Evolutionary conservation across 75 land plant genomes (phyloP), one percentile per base, ranked within the genome.

Genomic region (Sequoia sempervirens): DNA sequence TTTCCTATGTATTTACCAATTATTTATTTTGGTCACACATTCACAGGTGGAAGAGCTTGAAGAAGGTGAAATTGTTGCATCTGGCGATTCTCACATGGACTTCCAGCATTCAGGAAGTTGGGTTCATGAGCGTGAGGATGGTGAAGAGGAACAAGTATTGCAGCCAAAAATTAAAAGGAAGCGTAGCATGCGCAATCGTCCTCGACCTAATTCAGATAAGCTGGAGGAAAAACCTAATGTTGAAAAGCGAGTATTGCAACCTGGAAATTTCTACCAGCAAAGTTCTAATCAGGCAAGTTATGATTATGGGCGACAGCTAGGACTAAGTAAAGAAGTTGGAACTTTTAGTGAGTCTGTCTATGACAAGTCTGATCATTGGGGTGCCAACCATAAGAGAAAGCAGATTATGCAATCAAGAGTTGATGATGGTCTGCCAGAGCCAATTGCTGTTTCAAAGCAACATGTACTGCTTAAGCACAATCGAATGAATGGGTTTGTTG

Each of bases 11-110:
- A 69, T 17, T 15, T 13, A 17, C 14, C 79, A 34, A 61, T 45
- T 23, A 28, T 23, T 41, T 53, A 30, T 50, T 32, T 23, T 53
- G 13, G 37, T 20, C 38, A 81, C 32, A 13, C 69, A 2, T 50
- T 34, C 32, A 40, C 91, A 98, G 97, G 85, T 82, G 54, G 97
- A 96, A 81, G 99, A 96, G 13, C 86, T 98, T 14, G 99, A 98
- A 80, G 99, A 98, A 90, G 99, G 99, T 15, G 99, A 98, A 81
- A 98, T 98, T 87, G 99, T 92, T 26, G 91, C 89, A 40, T 98
- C 99, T 18, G 94, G 93, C 72, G 99, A 96, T 86, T 96, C 98
- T 47, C 92, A 88, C 75, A 86, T 91, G 92, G 99, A 96, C 18
- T 61, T 82, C 50, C 99, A 94, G 64, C 94, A 88, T 61, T 96